Evolutionary conservation across 75 land plant genomes (phyloP).

Genomic region (Cryptomeria japonica): DNA sequence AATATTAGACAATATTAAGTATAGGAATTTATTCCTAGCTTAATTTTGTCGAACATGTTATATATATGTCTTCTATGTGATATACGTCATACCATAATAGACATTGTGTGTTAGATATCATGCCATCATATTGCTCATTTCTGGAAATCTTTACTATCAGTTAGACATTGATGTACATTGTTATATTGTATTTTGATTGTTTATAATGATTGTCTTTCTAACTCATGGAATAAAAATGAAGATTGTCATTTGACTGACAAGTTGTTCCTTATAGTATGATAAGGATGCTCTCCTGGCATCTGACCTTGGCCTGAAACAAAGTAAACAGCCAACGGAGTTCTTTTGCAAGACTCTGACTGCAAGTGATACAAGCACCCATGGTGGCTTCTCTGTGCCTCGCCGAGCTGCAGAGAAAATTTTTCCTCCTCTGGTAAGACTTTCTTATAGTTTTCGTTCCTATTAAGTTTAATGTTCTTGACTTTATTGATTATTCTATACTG

Average conservation of each 20-base stretch:
- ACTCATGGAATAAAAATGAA: not conserved
- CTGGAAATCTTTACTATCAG: not conserved
- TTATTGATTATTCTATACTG: not conserved
- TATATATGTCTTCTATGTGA: too few species aligned
- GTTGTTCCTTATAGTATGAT: constrained; percentile 42
- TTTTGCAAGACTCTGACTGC: constrained; percentile 94
- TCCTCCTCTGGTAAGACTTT: constrained; percentile 65
- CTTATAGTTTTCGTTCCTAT: not conserved
- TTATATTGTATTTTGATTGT: not conserved
- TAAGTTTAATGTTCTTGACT: not conserved
- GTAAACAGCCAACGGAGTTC: constrained; percentile 78
- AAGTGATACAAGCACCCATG: constrained; percentile 93
- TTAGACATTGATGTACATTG: not conserved
- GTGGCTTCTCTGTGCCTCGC: constrained; percentile 93
- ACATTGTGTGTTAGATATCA: not conserved
- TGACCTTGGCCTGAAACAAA: constrained; percentile 75
- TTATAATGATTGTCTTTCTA: not conserved
- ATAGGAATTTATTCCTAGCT: not conserved
- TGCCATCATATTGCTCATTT: too few species aligned
- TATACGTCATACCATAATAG: not conserved
- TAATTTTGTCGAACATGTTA: not conserved
- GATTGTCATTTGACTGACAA: not conserved
- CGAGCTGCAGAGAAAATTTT: constrained; percentile 92
- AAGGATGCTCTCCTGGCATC: constrained; percentile 75
- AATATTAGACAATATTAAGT: not conserved